A percentile compares a stretch with the other conserved stretches of the same genome.
These are phyloP conservation scores for Spongispora temasekensis DNA, from an alignment of 1,284 basidiomycete genomes.

Conservation along the genomic window DNA sequence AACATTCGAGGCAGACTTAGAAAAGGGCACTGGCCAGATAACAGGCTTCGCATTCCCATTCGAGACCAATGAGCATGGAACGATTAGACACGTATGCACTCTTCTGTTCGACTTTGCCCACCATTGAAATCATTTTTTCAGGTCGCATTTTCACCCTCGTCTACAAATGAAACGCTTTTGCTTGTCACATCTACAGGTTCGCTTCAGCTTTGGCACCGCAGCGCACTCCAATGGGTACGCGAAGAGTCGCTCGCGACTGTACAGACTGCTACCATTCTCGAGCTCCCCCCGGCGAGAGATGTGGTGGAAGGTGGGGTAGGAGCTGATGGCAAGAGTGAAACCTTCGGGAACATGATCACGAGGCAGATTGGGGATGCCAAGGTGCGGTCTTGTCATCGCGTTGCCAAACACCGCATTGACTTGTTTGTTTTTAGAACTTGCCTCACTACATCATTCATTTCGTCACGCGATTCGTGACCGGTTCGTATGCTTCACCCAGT, in stretches of 20 bases:
- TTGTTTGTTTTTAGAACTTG: slow-evolving; percentile 52
- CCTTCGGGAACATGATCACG: slow-evolving; percentile 54
- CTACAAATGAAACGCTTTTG: slow-evolving; percentile 44
- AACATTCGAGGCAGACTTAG: slow-evolving; percentile 57
- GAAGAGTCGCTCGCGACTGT: slow-evolving; percentile 82
- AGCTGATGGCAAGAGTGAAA: slow-evolving; percentile 38
- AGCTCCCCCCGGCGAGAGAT: slow-evolving; percentile 64
- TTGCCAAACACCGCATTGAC: neutral
- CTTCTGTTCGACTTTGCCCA: slow-evolving; percentile 1
- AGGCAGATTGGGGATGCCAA: slow-evolving; percentile 68
- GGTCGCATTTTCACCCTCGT: slow-evolving; percentile 57
- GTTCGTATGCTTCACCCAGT: slow-evolving; percentile 52
- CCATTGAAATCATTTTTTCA: slow-evolving; percentile 28
- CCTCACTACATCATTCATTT: slow-evolving; percentile 74
- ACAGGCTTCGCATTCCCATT: slow-evolving; percentile 72
- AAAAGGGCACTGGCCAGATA: slow-evolving; percentile 56
- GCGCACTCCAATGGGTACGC: slow-evolving; percentile 70
- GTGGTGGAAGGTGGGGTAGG: slow-evolving; percentile 9
- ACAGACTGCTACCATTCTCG: slow-evolving; percentile 68
- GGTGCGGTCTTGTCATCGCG: slow-evolving; percentile 37
- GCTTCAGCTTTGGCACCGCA: slow-evolving; percentile 74
- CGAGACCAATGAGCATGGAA: slow-evolving; percentile 71
- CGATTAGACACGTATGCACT: slow-evolving; percentile 63
- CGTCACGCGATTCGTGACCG: slow-evolving; percentile 69
- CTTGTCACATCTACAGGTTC: slow-evolving; percentile 79